Evolutionary conservation across 2,329 filamentous ascomycete genomes (phyloP).

Genomic region (Diaporthe vexans): DNA sequence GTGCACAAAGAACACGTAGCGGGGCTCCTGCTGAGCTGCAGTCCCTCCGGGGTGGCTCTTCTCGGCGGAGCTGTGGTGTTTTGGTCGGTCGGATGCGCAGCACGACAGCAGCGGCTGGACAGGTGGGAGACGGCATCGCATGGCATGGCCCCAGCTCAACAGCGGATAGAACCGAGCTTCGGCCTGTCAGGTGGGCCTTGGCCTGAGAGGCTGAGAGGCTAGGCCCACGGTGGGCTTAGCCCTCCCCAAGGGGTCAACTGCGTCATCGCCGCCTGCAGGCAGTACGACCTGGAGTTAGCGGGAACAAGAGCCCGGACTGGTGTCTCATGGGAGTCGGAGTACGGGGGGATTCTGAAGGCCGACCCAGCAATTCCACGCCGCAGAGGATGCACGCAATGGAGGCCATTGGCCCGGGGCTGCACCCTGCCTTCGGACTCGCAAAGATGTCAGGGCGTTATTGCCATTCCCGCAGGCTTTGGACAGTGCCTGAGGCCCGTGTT

Average conservation of each 20-base stretch:
- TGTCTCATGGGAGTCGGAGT: background rate
- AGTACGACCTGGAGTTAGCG: constrained; percentile 30
- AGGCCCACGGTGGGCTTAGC: background rate
- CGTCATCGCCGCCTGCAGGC: constrained; percentile 8
- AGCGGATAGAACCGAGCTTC: constrained; percentile 22
- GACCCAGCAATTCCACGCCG: background rate
- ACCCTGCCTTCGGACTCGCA: constrained; percentile 16
- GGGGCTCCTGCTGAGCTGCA: background rate
- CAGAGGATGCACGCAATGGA: background rate
- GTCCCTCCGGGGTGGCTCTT: background rate
- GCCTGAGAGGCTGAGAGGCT: background rate
- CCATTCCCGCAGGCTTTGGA: constrained; percentile 21
- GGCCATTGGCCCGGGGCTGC: background rate
- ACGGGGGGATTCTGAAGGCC: constrained; percentile 29
- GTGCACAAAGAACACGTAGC: background rate
- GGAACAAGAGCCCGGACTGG: constrained; percentile 1
- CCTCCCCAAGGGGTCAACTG: constrained; percentile 5
- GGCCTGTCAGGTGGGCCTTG: constrained; percentile 25
- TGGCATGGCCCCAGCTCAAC: constrained; percentile 14
- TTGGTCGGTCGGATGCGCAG: constrained; percentile 1
- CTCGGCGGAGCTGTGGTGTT: constrained; percentile 14
- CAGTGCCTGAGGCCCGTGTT: constrained; percentile 1
- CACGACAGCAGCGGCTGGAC: background rate
- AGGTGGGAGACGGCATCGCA: background rate
- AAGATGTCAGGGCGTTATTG: background rate